Evolutionary conservation across 441 rosid species (phyloP).

Genomic region (Omphalea diandra): DNA sequence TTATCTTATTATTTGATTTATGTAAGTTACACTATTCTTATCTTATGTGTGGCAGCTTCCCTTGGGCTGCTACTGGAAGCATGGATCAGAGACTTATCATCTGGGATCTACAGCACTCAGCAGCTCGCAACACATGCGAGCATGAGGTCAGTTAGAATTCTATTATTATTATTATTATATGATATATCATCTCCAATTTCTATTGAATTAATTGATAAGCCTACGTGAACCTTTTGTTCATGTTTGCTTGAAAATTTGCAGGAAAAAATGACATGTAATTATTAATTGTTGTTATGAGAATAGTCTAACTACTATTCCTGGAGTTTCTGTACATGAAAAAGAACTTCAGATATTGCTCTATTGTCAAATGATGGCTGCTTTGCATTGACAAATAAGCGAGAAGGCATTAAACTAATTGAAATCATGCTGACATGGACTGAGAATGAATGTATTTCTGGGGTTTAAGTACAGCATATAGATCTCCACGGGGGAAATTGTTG

Average conservation of each 20-base stretch:
- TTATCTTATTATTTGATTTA: neutral
- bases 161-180: neutral
- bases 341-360: neutral
- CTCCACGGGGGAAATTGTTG: neutral
- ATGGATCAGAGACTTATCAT: conserved; percentile 78
- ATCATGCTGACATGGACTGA: neutral
- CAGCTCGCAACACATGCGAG: conserved; percentile 67
- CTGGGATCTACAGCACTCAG: conserved; percentile 91
- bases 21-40: neutral
- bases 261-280: neutral
- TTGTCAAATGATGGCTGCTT: neutral
- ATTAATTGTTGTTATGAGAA: neutral
- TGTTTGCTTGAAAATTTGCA: neutral
- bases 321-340: neutral
- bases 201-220: neutral
- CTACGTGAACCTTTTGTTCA: neutral
- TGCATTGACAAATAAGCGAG: neutral
- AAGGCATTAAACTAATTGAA: too few relatives aligned
- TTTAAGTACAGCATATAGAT: neutral
- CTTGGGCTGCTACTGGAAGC: conserved; percentile 86
- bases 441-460: neutral
- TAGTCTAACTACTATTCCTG: neutral
- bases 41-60: conserved; percentile 36
- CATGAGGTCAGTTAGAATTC: conserved; percentile 53
- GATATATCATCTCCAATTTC: neutral